Base-by-base conservation (phyloP, 2,329 filamentous ascomycete genomes). In the Chaetomium strumarium region DNA sequence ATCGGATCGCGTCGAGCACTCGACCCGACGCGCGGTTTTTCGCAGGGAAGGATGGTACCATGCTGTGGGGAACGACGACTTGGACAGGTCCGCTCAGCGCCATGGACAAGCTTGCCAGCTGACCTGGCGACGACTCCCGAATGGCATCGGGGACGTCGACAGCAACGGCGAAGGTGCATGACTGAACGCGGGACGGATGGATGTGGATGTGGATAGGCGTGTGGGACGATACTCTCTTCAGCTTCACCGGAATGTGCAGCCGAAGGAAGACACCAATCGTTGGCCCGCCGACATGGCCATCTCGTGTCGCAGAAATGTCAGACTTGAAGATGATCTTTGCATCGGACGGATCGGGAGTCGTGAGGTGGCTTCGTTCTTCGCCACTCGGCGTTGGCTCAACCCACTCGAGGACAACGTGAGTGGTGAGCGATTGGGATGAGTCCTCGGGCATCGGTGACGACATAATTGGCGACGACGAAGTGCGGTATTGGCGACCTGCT, bases 371-470 rank as follows among this genome's bases (percentile, higher is more conserved):
- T 14, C 40, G 39, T 33, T 39, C 40, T 44, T 50, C 19, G 48
- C 48, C 48, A 45, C 39, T 39, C 20, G 48, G 48, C 44, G 40
- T 45, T 38, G 48, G 38, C 40, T 44, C 40, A 39, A 38, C 48
- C 48, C 48, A 50, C 34, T 45, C 48, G 31, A 50, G 48, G 40
- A 50, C 39, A 44, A 38, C 11, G 29, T 50, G 40, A 33, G 48
- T 44, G 34, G 39, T 44, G 34, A 50, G 48, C 41, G 48, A 50
- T 50, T 50, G 33, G 33, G 19, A 39, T 40, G 31, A 33, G 40
- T 20, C 20, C 20, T 48, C 40, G 36, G 33, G 43, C 20, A 16
- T 36, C 37, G 31, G 31, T 24, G 45, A 48, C 16, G 45, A 48
- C 45, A 48, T 48, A 40, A 36, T 48, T 38, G 45, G 24, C 45